Evolutionary conservation across 768 basidiomycete species (phyloP).

Genomic region (Mrakia gelida): DNA sequence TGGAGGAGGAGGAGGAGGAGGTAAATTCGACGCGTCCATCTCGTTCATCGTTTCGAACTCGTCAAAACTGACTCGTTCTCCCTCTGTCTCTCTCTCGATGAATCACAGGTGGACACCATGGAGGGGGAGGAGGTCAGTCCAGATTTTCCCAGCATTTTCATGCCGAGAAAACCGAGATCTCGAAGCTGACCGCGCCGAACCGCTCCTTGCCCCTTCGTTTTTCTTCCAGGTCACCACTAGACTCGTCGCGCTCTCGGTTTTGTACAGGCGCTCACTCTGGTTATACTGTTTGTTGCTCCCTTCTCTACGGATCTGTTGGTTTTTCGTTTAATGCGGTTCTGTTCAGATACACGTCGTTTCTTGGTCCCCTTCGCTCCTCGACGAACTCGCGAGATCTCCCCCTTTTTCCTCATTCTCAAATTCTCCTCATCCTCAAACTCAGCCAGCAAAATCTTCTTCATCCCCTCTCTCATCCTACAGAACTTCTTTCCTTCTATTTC

Average conservation of each 20-base stretch:
- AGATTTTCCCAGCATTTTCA: neutral
- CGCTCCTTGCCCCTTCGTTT: neutral
- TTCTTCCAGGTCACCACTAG: neutral
- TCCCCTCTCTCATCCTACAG: too few species aligned
- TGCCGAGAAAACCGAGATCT: neutral
- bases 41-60: neutral
- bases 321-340: neutral
- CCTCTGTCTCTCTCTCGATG: neutral
- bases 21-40: neutral
- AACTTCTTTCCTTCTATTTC: neutral
- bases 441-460: too few species aligned
- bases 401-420: neutral
- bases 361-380: neutral
- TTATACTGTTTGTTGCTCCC: neutral
- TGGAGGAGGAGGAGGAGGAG: neutral
- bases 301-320: neutral
- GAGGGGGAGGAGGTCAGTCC: conserved; percentile 1
- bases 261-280: neutral
- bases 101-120: neutral
- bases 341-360: neutral
- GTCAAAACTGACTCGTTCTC: neutral
- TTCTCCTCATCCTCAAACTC: too few species aligned
- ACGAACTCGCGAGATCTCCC: neutral
- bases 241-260: neutral
- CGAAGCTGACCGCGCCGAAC: neutral